Evolutionary conservation across 2,329 filamentous ascomycete species (phyloP).

Genomic region (Blumeria graminis): DNA sequence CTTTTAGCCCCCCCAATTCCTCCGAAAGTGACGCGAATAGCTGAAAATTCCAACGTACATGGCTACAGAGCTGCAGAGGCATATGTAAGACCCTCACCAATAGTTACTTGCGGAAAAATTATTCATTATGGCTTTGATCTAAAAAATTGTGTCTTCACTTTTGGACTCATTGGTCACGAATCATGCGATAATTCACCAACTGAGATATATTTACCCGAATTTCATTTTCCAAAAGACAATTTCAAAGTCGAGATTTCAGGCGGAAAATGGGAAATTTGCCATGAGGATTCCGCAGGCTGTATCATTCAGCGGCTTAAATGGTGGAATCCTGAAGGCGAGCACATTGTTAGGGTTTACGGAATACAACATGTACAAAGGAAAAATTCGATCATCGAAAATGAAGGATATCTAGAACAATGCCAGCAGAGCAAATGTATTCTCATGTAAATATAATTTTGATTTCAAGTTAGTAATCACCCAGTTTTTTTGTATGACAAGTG

Average conservation of each 20-base stretch:
- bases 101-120: slow-evolving; percentile 48
- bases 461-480: too few species aligned
- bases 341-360: slow-evolving; percentile 54
- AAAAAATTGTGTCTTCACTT: slow-evolving; percentile 48
- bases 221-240: slow-evolving; percentile 61
- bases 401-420: slow-evolving; percentile 54
- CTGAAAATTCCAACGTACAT: slow-evolving; percentile 34
- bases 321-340: slow-evolving; percentile 80
- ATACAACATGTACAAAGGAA: slow-evolving; percentile 37
- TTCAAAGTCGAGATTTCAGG: slow-evolving; percentile 53
- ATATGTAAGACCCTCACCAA: slow-evolving; percentile 66
- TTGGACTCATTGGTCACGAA: slow-evolving; percentile 39
- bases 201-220: slow-evolving; percentile 67
- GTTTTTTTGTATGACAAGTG: too few species aligned
- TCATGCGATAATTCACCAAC: slow-evolving; percentile 43
- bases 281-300: slow-evolving; percentile 43
- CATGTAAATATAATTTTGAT: slow-evolving; percentile 18
- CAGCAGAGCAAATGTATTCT: slow-evolving; percentile 23
- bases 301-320: slow-evolving; percentile 58
- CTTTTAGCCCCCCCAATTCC: slow-evolving; percentile 44
- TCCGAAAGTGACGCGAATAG: slow-evolving; percentile 25
- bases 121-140: slow-evolving; percentile 60
- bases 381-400: slow-evolving; percentile 31
- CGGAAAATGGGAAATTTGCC: slow-evolving; percentile 73
- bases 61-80: slow-evolving; percentile 84